Evolutionary conservation across 768 basidiomycete genomes (phyloP).

Genomic region (Leccinum rimulosum): DNA sequence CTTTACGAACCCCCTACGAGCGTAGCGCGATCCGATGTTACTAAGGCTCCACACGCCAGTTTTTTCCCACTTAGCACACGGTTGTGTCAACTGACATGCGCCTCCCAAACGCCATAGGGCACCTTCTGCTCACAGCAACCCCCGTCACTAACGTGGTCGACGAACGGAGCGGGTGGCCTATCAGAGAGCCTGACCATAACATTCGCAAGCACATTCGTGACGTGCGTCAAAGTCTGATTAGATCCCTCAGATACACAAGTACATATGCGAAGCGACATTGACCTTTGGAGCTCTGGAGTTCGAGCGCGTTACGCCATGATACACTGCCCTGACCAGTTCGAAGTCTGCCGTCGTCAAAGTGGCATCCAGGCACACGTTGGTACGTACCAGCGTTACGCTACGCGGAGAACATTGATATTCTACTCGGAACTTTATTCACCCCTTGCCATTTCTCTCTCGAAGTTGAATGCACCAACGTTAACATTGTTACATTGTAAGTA

Average conservation of each 20-base stretch:
- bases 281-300: neutral
- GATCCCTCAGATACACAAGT: neutral
- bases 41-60: neutral
- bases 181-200: neutral
- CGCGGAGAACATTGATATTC: conserved; percentile 7
- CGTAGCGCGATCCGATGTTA: neutral
- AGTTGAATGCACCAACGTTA: neutral
- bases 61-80: conserved; percentile 12
- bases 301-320: neutral
- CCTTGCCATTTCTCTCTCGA: conserved; percentile 4
- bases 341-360: conserved; percentile 2
- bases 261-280: neutral
- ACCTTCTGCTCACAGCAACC: neutral
- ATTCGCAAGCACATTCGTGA: neutral
- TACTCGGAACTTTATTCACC: conserved; percentile 8
- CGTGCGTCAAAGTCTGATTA: neutral
- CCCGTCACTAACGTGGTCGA: neutral
- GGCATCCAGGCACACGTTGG: conserved; percentile 8
- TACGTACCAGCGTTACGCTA: conserved; percentile 12
- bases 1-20: conserved; percentile 8
- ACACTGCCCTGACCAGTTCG: neutral
- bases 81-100: neutral
- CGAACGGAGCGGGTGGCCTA: neutral
- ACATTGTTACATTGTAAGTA: too few relatives aligned
- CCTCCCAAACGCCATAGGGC: neutral